Base-by-base conservation (phyloP, 768 basidiomycete species). In the Russula sp. region DNA sequence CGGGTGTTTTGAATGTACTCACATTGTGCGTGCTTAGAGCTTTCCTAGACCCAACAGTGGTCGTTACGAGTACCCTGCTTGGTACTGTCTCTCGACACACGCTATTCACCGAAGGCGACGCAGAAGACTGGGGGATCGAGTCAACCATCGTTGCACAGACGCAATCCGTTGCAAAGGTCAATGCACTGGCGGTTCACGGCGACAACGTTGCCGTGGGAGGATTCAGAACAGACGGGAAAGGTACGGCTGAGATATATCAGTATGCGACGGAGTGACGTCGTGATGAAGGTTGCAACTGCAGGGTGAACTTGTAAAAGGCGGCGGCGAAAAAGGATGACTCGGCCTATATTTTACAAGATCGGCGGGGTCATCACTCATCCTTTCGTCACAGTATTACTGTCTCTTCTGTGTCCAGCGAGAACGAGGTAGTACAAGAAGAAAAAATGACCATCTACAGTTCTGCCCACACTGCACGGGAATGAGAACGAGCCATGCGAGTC, bases 121-220 rank as follows among this genome's bases (percentile, higher is more conserved):
- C 74, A 32, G 75, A 75, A 6, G 72, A 73, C 14, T 63, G 82
- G 45, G 71, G 73, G 49, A 56, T 85, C 34, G 74, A 76, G 43
- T 73, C 78, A 36, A 66, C 73, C 7, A 86, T 84, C 82, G 29
- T 58, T 18, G 74, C 73, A 54, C 73, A 73, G 22, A 73, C 81
- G 48, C 76, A 78, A 46, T 67, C 69, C 14, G 66, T 83, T 39
- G 74, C 76, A 45, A 93, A 90, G 72, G 86, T 88, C 22, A 92
- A 91, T 66, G 76, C 83, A 0, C 67, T 92, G 34, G 71, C 79
- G 39, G 73, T 73, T 9, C 79, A 78, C 50, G 77, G 78, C 1
- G 74, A 75, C 36, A 76, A 76, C 47, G 69, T 89, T 29, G 70
- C 81, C 3, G 73, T 91, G 10, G 90, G 85, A 20, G 90, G 90